Evolutionary conservation across 352 stramenopile genomes (phyloP).

Genomic region (Pilasporangium apinafurcum): DNA sequence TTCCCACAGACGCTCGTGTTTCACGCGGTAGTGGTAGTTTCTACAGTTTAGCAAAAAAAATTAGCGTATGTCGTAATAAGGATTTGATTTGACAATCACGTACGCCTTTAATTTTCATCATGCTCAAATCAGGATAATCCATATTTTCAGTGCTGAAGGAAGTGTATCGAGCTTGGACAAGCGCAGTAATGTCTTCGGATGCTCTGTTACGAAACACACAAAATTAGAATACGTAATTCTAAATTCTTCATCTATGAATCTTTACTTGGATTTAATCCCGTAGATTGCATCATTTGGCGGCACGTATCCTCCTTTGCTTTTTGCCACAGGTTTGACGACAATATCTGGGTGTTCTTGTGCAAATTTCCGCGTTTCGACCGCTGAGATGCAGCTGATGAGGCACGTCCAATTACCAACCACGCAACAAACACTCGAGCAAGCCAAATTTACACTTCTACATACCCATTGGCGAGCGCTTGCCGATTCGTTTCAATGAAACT

Average conservation of each 20-base stretch:
- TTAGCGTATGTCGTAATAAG: too few relatives aligned
- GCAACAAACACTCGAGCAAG: background rate
- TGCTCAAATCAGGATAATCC: conserved; percentile 73
- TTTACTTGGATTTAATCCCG: conserved; percentile 76
- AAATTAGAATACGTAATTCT: background rate
- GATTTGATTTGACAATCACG: too few relatives aligned
- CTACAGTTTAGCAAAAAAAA: conserved; percentile 12
- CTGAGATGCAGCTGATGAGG: conserved; percentile 35
- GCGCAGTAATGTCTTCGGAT: conserved; percentile 64
- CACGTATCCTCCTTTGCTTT: conserved; percentile 47
- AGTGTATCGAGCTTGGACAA: conserved; percentile 67
- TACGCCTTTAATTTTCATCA: conserved; percentile 79
- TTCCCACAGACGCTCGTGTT: conserved; percentile 55
- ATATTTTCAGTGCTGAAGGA: conserved; percentile 56
- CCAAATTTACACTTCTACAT: background rate
- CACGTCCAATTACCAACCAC: background rate
- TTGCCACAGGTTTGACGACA: conserved; percentile 48
- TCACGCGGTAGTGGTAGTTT: conserved; percentile 72
- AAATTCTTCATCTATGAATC: background rate
- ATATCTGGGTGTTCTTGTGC: conserved; percentile 71
- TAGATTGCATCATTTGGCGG: conserved; percentile 52
- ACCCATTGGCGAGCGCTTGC: conserved; percentile 54
- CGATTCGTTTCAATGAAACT: conserved; percentile 83
- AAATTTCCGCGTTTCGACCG: conserved; percentile 48
- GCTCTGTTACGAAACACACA: conserved; percentile 18